Conservation (phyloP, 139 green algal species). For the Volvox reticuliferus region DNA sequence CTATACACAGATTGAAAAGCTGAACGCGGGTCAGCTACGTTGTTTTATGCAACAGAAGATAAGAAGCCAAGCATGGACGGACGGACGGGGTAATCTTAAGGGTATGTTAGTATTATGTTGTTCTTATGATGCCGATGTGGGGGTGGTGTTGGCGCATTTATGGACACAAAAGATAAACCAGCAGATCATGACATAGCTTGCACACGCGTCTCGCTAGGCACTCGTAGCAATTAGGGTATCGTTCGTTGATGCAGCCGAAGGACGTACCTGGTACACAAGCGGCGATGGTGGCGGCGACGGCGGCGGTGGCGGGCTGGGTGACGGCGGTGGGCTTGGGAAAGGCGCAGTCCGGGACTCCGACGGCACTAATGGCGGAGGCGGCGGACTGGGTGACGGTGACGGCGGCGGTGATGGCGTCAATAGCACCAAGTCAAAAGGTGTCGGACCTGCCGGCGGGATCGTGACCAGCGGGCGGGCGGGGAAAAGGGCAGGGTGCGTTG, state of each 20-base stretch:
- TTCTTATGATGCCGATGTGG: too few species aligned
- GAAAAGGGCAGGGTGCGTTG: not conserved
- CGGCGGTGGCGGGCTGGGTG: not conserved
- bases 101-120: too few species aligned
- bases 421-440: not conserved
- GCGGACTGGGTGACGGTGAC: not conserved
- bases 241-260: not conserved
- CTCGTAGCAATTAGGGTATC: too few species aligned
- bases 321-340: not conserved
- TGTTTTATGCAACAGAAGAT: too few species aligned
- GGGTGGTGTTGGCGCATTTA: too few species aligned
- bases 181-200: too few species aligned
- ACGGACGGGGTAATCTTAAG: too few species aligned
- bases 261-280: slow-evolving; percentile 1
- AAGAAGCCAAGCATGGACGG: too few species aligned
- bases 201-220: too few species aligned
- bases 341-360: not conserved
- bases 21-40: too few species aligned
- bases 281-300: not conserved
- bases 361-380: not conserved
- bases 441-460: not conserved
- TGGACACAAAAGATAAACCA: too few species aligned
- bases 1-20: too few species aligned
- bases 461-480: not conserved
- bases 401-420: not conserved